phyloP scores from a whole-genome alignment of 78 protist species.

The Chrysochromulina tobinii region DNA sequence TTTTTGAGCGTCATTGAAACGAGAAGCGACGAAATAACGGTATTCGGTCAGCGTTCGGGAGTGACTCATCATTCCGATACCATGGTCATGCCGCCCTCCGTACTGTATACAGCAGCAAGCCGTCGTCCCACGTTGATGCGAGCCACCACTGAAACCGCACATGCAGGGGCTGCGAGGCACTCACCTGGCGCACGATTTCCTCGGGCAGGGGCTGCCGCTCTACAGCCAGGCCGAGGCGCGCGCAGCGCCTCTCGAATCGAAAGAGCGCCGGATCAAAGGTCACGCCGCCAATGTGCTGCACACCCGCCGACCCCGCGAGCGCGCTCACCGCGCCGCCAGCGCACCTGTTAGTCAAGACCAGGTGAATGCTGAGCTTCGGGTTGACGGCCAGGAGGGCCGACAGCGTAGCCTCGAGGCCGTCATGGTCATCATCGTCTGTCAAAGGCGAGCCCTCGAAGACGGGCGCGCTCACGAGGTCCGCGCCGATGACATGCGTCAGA shows the following conservation, averaged over 20 bases:
- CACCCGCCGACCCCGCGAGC: not conserved
- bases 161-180: not conserved
- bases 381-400: not conserved
- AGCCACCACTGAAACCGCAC: not conserved
- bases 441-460: not conserved
- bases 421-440: not conserved
- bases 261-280: not conserved
- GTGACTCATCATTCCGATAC: too few species aligned
- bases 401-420: not conserved
- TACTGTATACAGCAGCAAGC: too few species aligned
- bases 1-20: too few species aligned
- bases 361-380: not conserved
- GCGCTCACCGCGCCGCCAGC: not conserved
- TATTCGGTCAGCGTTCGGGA: too few species aligned
- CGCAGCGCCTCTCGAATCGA: not conserved
- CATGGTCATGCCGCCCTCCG: too few species aligned
- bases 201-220: too few species aligned
- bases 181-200: not conserved
- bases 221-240: not conserved
- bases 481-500: not conserved
- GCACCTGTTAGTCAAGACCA: not conserved
- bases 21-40: too few species aligned
- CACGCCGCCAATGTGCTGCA: not conserved
- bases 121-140: not conserved
- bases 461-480: not conserved